Evolutionary conservation across 2,329 filamentous ascomycete species (phyloP), one percentile per base, ranked within the genome.

Genomic region (Zymoseptoria passerinii): DNA sequence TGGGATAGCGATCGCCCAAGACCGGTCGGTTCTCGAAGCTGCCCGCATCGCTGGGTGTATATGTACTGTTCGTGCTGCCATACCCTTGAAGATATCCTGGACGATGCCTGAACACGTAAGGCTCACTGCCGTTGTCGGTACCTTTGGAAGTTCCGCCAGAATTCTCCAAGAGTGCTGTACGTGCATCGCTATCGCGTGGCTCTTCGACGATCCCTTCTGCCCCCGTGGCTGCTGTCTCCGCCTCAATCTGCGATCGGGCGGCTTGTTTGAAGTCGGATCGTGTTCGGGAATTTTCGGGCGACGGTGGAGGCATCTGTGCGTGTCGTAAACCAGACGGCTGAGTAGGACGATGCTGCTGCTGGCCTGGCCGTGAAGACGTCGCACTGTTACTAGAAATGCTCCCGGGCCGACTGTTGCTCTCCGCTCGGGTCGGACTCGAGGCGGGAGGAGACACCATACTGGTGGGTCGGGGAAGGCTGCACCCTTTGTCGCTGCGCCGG

Each of bases 71-170:
- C 28, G 70, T 69, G 58, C 66, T 81, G 74, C 80, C 75, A 78
- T 80, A 76, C 56, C 74, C 76, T 56, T 73, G 71, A 3, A 80
- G 78, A 53, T 80, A 83, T 51, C 74, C 75, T 0, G 87, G 81
- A 44, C 84, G 77, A 1, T 88, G 86, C 50, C 88, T 90, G 68
- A 92, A 90, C 19, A 52, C 16, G 23, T 52, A 52, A 10, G 50
- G 7, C 40, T 52, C 28, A 28, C 44, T 23, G 8, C 29, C 40
- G 50, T 44, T 52, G 51, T 57, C 35, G 13, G 28, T 50, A n/a
- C 28, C 27, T 16, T 23, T 53, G 10, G 54, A 23, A 18, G 44
- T 51, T 4, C 53, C 56, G 10, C 55, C 55, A 28, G 55, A 52
- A 23, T 58, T 59, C 50, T 68, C 69, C 54, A 77, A 65, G 54